Evolutionary conservation across 176 grass and related monocot species (phyloP).

Genomic region (Oryza australiensis): DNA sequence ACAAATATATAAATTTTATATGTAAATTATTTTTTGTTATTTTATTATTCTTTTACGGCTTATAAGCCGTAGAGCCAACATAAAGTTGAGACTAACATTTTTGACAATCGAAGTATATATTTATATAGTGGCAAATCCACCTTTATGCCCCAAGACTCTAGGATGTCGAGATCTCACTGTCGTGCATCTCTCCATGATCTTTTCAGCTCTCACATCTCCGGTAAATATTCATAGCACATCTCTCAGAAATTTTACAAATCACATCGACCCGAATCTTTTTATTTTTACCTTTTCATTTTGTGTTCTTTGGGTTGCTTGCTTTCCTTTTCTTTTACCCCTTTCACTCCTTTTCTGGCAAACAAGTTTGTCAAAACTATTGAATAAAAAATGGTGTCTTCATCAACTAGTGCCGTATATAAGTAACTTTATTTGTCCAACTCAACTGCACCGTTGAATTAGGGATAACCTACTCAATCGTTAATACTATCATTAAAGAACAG

Average conservation of each 20-base stretch:
- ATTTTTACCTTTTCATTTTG: slow-evolving; percentile 22
- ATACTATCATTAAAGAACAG: neutral
- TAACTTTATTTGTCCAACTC: neutral
- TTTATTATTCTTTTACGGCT: no score
- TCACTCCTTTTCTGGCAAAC: neutral
- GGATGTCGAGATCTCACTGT: neutral
- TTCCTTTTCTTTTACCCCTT: neutral
- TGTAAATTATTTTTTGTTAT: no score
- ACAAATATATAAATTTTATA: no score
- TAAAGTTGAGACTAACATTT: neutral
- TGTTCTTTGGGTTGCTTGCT: neutral
- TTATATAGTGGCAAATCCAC: neutral
- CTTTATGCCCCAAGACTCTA: neutral
- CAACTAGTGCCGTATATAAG: neutral
- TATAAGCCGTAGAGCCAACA: no score
- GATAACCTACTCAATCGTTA: slow-evolving; percentile 16
- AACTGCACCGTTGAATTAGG: slow-evolving; percentile 31
- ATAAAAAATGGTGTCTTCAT: neutral
- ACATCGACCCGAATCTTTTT: slow-evolving; percentile 20
- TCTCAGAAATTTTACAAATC: neutral
- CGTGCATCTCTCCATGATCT: neutral
- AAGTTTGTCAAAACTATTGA: neutral
- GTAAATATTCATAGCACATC: slow-evolving; percentile 16
- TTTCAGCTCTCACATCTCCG: neutral
- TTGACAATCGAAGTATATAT: neutral